Conservation (phyloP, 495 filamentous ascomycete genomes). For the Trichoderma reesei region DNA sequence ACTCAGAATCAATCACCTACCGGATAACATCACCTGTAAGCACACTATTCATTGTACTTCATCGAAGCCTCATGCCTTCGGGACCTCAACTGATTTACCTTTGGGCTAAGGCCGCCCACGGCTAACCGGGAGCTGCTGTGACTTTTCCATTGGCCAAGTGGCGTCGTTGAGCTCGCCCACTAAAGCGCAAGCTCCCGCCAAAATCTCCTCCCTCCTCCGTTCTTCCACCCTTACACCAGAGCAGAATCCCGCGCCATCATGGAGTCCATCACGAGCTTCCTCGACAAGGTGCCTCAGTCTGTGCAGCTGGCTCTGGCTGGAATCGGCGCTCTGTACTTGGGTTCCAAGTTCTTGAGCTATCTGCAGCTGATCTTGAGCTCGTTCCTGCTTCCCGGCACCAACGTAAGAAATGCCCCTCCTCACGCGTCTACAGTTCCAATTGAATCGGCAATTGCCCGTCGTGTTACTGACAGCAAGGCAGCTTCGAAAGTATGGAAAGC, state of each 20-base stretch:
- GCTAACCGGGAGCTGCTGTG: background rate
- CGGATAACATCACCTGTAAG: too few species aligned
- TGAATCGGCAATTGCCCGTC: background rate
- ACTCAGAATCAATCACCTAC: too few species aligned
- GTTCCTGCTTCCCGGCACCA: constrained; percentile 60
- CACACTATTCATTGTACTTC: too few species aligned
- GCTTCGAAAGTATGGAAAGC: constrained; percentile 84
- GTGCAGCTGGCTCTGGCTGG: constrained; percentile 32
- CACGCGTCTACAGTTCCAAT: background rate
- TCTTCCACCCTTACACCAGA: background rate
- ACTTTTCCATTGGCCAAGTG: background rate
- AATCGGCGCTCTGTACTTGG: constrained; percentile 51
- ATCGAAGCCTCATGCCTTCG: too few species aligned
- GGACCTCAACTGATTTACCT: too few species aligned
- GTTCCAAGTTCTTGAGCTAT: constrained; percentile 48
- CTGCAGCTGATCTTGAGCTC: constrained; percentile 57
- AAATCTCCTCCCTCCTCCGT: background rate
- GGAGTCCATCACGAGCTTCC: constrained; percentile 26
- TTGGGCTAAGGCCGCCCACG: background rate
- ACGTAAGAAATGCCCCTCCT: constrained; percentile 28
- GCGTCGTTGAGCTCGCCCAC: background rate
- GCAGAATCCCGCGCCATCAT: constrained; percentile 14
- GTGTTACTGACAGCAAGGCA: constrained; percentile 25
- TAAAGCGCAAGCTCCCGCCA: background rate
- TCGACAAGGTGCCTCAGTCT: constrained; percentile 27